A percentile compares a stretch with the other conserved stretches of the same genome.
Conservation (phyloP, 805 yeast genomes). For the Candida corydali region DNA sequence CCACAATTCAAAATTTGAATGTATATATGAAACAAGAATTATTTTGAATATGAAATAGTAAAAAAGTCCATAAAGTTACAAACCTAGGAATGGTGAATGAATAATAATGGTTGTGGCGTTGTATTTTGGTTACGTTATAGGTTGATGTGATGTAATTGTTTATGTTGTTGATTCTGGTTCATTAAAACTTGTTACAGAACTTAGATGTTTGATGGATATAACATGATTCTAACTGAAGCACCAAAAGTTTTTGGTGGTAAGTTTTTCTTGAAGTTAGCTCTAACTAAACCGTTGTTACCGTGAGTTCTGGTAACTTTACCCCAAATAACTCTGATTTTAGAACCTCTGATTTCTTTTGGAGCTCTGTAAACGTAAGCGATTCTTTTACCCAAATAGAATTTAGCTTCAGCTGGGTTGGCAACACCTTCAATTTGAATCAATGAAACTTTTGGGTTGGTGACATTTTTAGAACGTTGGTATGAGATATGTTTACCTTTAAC, state of each 20-base stretch:
- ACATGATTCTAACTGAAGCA: conserved; percentile 99
- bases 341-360: conserved; percentile 95
- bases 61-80: too few relatives aligned
- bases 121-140: too few relatives aligned
- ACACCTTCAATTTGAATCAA: conserved; percentile 98
- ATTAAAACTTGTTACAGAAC: neutral
- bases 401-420: conserved; percentile 84
- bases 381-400: conserved; percentile 99
- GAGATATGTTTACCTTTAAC: conserved; percentile 99
- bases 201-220: conserved; percentile 99
- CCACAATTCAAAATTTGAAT: too few relatives aligned
- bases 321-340: conserved; percentile 99
- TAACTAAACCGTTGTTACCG: conserved; percentile 97
- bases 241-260: conserved; percentile 99
- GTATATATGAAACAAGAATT: too few relatives aligned
- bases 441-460: conserved; percentile 97
- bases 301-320: conserved; percentile 98
- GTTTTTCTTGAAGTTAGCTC: conserved; percentile 99
- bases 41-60: too few relatives aligned
- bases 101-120: too few relatives aligned
- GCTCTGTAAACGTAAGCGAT: conserved; percentile 99
- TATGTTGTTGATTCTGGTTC: neutral
- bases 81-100: too few relatives aligned
- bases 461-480: conserved; percentile 99
- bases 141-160: too few relatives aligned